Percentiles rank a stretch among this genome's conserved stretches.
These are phyloP conservation scores for Eremothecium cymbalariae DNA, from an alignment of 1,139 yeast species.

Conservation along the genomic window DNA sequence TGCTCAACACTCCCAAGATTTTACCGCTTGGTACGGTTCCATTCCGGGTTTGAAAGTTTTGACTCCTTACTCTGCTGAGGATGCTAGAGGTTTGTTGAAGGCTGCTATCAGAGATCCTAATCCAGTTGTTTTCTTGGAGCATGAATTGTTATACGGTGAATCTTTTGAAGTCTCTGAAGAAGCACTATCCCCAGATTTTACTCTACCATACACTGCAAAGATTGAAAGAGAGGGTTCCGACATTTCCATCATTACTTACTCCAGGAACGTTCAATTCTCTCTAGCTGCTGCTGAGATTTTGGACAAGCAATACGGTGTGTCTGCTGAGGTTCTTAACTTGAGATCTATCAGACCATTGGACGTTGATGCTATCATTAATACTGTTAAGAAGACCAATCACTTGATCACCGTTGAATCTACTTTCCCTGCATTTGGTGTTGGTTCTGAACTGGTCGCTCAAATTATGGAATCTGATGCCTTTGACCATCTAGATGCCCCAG, in stretches of 20 bases:
- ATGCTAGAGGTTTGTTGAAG: constrained; percentile 90
- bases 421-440: constrained; percentile 97
- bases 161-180: constrained; percentile 85
- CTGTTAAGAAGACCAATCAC: constrained; percentile 96
- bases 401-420: constrained; percentile 94
- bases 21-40: constrained; percentile 95
- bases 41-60: constrained; percentile 97
- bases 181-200: constrained; percentile 77
- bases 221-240: constrained; percentile 90
- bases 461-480: constrained; percentile 98
- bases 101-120: constrained; percentile 98
- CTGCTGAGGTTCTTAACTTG: constrained; percentile 90
- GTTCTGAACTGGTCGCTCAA: constrained; percentile 96
- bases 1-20: constrained; percentile 98
- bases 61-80: constrained; percentile 93
- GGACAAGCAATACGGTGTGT: constrained; percentile 75
- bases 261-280: constrained; percentile 82
- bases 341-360: constrained; percentile 97
- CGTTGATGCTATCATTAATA: constrained; percentile 71
- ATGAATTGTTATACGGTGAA: constrained; percentile 92
- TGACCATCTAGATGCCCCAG: constrained; percentile 97
- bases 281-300: constrained; percentile 84
- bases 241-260: constrained; percentile 80
- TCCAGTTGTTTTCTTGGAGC: constrained; percentile 93
- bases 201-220: constrained; percentile 90